These are phyloP conservation scores for Nemophila menziesii DNA, from an alignment of 257 asterid genomes.

Conservation along the genomic window DNA sequence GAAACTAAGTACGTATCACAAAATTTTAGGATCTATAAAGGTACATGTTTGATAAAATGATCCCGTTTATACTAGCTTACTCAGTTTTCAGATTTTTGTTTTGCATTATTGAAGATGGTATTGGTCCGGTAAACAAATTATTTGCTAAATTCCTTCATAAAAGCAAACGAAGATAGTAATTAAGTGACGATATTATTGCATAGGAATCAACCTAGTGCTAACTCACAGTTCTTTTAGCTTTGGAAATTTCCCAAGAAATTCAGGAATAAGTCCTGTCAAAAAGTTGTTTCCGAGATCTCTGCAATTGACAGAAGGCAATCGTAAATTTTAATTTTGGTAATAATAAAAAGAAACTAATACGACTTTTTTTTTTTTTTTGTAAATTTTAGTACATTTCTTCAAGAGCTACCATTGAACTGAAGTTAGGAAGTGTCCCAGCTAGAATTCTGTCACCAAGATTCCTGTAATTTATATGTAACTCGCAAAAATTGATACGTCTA, in stretches of 20 bases:
- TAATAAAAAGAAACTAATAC: too few species aligned
- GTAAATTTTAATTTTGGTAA: too few species aligned
- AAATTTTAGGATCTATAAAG: too few species aligned
- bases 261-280: slow-evolving; percentile 25
- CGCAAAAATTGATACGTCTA: too few species aligned
- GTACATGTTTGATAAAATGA: too few species aligned
- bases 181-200: too few species aligned
- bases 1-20: too few species aligned
- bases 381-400: slow-evolving; percentile 20
- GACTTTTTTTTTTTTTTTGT: too few species aligned
- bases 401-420: slow-evolving; percentile 41
- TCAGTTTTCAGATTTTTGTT: slow-evolving; percentile 22
- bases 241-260: slow-evolving; percentile 32
- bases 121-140: slow-evolving; percentile 23
- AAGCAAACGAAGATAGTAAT: not conserved
- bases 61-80: slow-evolving; percentile 8
- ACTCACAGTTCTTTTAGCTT: slow-evolving; percentile 35
- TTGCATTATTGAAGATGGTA: slow-evolving; percentile 34
- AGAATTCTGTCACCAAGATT: slow-evolving; percentile 10
- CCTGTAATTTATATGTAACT: slow-evolving; percentile 16
- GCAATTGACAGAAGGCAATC: slow-evolving; percentile 6
- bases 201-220: not conserved
- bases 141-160: slow-evolving; percentile 25
- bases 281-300: slow-evolving; percentile 27
- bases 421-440: slow-evolving; percentile 18